Conservation (phyloP, 345 rosid genomes). For the Rhizophora mangle region DNA sequence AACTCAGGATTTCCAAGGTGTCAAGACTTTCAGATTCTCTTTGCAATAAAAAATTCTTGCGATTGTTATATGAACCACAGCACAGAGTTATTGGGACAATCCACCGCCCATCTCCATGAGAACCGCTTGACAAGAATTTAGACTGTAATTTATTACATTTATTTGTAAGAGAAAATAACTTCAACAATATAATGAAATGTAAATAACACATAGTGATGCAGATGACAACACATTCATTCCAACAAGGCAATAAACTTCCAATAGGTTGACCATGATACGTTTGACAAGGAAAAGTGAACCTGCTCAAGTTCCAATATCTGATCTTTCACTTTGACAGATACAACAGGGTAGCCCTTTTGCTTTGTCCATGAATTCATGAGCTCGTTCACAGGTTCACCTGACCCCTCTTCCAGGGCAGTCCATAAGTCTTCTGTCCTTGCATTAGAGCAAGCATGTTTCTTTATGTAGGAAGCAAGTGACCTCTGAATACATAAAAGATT, state of each 20-base stretch:
- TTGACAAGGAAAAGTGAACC: slow-evolving; percentile 36
- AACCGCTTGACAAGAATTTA: slow-evolving; percentile 82
- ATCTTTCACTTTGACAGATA: slow-evolving; percentile 64
- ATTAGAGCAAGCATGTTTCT: slow-evolving; percentile 68
- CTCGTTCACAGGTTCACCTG: slow-evolving; percentile 87
- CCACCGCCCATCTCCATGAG: slow-evolving; percentile 88
- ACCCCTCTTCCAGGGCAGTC: slow-evolving; percentile 84
- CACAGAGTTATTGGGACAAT: slow-evolving; percentile 86
- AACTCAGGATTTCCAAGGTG: slow-evolving; percentile 38
- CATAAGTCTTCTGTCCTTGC: slow-evolving; percentile 93
- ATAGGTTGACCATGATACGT: too few species aligned
- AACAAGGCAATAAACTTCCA: neutral
- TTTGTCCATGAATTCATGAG: slow-evolving; percentile 94
- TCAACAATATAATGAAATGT: slow-evolving; percentile 9
- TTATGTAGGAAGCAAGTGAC: slow-evolving; percentile 87
- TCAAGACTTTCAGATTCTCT: slow-evolving; percentile 54
- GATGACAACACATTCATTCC: neutral
- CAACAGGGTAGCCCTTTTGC: slow-evolving; percentile 87
- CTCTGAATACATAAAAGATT: slow-evolving; percentile 42
- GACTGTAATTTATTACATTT: slow-evolving; percentile 49
- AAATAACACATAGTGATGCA: neutral
- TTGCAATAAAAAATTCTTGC: slow-evolving; percentile 69
- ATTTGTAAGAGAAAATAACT: slow-evolving; percentile 19
- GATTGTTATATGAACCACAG: slow-evolving; percentile 67
- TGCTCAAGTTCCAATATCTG: slow-evolving; percentile 82